A percentile compares a stretch with the other conserved stretches of the same genome.
Evolutionary conservation across 306 rosid genomes (phyloP).

Genomic region (Purshia tridentata): DNA sequence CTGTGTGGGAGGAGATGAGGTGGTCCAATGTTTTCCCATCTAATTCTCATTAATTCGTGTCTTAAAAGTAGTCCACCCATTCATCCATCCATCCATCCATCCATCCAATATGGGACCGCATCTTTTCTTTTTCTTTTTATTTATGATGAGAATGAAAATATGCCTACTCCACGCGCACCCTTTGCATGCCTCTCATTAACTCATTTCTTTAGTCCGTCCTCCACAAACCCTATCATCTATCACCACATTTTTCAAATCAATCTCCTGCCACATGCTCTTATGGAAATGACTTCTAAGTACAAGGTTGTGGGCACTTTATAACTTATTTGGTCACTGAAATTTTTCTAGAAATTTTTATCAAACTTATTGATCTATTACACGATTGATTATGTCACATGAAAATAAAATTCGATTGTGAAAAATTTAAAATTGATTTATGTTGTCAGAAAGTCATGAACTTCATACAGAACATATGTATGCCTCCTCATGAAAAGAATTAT

Average conservation of each 20-base stretch:
- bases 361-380: no score
- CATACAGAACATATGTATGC: no score
- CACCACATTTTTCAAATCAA: not conserved
- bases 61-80: constrained; percentile 67
- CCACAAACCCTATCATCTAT: constrained; percentile 11
- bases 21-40: constrained; percentile 72
- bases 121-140: not conserved
- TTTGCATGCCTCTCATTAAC: not conserved
- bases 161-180: constrained; percentile 31
- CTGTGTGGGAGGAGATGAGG: constrained; percentile 56
- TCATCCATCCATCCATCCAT: constrained; percentile 18
- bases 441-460: no score
- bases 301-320: no score
- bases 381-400: no score
- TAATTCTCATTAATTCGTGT: constrained; percentile 66
- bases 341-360: no score
- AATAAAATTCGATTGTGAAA: no score
- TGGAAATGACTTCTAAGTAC: not conserved
- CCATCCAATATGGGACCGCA: constrained; percentile 45
- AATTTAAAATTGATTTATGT: no score
- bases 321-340: no score
- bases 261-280: constrained; percentile 20
- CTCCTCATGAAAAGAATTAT: no score
- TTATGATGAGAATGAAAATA: constrained; percentile 11
- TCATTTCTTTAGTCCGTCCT: constrained; percentile 4